Conservation (phyloP, 768 basidiomycete species). For the Leccinum boreale region DNA sequence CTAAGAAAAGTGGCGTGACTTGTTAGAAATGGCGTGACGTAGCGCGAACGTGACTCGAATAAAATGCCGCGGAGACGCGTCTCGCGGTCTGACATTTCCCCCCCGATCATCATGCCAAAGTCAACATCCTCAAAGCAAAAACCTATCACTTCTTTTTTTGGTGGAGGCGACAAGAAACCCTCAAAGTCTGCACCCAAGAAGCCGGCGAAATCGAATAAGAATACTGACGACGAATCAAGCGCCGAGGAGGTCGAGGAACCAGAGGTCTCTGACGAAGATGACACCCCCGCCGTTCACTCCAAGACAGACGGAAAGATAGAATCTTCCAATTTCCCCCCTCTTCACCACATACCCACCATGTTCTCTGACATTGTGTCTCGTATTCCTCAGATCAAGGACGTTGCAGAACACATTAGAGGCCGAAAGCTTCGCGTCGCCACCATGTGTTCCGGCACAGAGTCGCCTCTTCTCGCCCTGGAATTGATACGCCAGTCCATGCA, state of each 20-base stretch:
- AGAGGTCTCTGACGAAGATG: conserved; percentile 31
- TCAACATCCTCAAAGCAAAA: conserved; percentile 49
- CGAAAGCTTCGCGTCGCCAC: conserved; percentile 91
- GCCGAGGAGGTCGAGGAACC: conserved; percentile 34
- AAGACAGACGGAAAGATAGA: conserved; percentile 43
- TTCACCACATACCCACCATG: conserved; percentile 66
- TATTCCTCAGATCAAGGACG: conserved; percentile 61
- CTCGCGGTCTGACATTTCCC: background rate
- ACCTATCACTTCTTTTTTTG: conserved; percentile 56
- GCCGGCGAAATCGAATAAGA: conserved; percentile 30
- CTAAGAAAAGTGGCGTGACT: conserved; percentile 12
- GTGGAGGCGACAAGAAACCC: conserved; percentile 28
- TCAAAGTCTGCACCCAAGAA: conserved; percentile 24
- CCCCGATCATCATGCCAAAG: conserved; percentile 53
- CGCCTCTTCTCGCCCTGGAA: conserved; percentile 86
- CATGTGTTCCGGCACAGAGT: conserved; percentile 97
- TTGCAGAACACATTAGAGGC: conserved; percentile 66
- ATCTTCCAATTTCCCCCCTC: conserved; percentile 70
- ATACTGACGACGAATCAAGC: conserved; percentile 29
- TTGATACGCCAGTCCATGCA: conserved; percentile 75
- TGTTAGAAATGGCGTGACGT: conserved; percentile 11
- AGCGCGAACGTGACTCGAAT: conserved; percentile 25
- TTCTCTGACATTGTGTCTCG: conserved; percentile 71
- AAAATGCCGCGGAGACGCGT: conserved; percentile 17
- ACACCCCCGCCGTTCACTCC: conserved; percentile 31